Percentiles rank a stretch among this genome's conserved stretches.
phyloP scores from a whole-genome alignment of 768 basidiomycete genomes.

The Melanogaster broomeanus region DNA sequence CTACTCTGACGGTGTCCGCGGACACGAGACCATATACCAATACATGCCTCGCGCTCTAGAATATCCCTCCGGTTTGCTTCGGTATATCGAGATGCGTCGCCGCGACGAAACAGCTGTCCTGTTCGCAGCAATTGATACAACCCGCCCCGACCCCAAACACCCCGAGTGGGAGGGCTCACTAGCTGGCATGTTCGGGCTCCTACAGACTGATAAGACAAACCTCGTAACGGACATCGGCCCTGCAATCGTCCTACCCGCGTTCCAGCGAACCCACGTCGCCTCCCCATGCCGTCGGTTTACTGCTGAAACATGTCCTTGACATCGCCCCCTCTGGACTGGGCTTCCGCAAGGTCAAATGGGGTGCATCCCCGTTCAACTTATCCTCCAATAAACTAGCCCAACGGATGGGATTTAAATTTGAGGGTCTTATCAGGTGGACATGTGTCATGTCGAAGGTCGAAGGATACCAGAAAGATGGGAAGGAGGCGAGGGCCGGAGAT shows the following conservation, averaged over 20 bases:
- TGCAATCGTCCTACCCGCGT: conserved; percentile 35
- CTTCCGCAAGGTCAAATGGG: conserved; percentile 51
- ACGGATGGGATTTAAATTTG: conserved; percentile 48
- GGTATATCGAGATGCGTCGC: conserved; percentile 7
- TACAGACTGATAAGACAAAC: conserved; percentile 17
- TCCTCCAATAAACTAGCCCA: conserved; percentile 40
- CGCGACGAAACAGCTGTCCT: conserved; percentile 15
- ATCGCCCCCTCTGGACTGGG: conserved; percentile 34
- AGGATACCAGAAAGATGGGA: conserved; percentile 29
- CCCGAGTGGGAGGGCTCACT: conserved; percentile 31
- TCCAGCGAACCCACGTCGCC: conserved; percentile 44
- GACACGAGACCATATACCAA: conserved; percentile 20
- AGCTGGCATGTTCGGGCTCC: conserved; percentile 39
- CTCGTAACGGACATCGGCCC: conserved; percentile 35
- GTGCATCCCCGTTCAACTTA: conserved; percentile 37
- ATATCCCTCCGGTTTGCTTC: conserved; percentile 10
- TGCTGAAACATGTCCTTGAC: conserved; percentile 36
- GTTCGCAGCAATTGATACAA: conserved; percentile 45
- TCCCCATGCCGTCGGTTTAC: conserved; percentile 39
- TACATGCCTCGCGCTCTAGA: conserved; percentile 12
- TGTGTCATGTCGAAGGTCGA: conserved; percentile 32
- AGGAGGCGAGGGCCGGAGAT: conserved; percentile 22
- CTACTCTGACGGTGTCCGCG: conserved; percentile 17
- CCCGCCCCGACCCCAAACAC: conserved; percentile 26
- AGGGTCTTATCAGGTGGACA: conserved; percentile 43